Evolutionary conservation across 306 rosid species (phyloP).

Genomic region (Crataegus laevigata): DNA sequence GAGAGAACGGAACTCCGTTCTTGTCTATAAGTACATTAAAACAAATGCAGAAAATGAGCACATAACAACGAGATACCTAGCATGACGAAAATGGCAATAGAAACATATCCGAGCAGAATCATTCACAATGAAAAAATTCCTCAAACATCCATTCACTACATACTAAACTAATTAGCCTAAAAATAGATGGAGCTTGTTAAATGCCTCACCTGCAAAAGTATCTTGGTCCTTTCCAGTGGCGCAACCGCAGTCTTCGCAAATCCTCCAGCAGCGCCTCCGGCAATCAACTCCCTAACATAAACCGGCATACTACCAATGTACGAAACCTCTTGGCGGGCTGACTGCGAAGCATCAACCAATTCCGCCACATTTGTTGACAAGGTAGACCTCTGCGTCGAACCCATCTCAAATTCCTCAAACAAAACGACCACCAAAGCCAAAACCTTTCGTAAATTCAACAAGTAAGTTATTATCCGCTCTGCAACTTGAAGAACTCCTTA

Average conservation of each 20-base stretch:
- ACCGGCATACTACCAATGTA: constrained; percentile 54
- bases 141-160: not conserved
- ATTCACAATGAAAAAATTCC: not conserved
- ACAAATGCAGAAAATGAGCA: not conserved
- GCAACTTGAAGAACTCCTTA: constrained; percentile 59
- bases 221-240: constrained; percentile 88
- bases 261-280: constrained; percentile 93
- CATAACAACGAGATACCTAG: not conserved
- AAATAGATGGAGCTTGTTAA: not conserved
- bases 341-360: constrained; percentile 58
- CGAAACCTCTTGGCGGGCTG: constrained; percentile 41
- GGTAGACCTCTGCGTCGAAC: constrained; percentile 64
- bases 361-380: constrained; percentile 56
- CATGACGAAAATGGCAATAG: not conserved
- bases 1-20: constrained; percentile 66
- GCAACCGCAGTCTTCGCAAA: constrained; percentile 81
- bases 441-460: not conserved
- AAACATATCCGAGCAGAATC: not conserved
- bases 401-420: constrained; percentile 32
- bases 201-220: constrained; percentile 77
- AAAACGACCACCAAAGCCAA: not conserved
- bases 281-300: constrained; percentile 74
- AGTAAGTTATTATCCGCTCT: constrained; percentile 40
- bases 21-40: constrained; percentile 40
- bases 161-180: constrained; percentile 3